phyloP scores from a whole-genome alignment of 176 grass and related monocot genomes.

The Thinopyrum elongatum region DNA sequence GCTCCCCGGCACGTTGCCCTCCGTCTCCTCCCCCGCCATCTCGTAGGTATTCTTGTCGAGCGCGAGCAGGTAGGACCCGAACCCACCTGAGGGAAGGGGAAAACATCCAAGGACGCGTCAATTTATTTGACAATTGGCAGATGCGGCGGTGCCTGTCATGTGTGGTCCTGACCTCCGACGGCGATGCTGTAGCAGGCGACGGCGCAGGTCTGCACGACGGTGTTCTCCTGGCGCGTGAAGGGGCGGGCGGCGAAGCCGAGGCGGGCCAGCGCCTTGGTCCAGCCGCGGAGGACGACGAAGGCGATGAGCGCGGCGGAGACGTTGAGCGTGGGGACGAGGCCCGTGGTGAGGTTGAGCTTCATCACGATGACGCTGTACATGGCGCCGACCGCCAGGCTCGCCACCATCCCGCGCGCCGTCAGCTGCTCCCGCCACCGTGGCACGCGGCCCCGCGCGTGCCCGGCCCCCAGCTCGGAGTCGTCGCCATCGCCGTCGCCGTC shows the following conservation, averaged over 20 bases:
- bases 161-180: constrained; percentile 48
- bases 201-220: constrained; percentile 92
- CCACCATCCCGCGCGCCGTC: constrained; percentile 71
- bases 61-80: constrained; percentile 80
- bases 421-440: constrained; percentile 76
- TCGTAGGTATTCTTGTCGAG: constrained; percentile 93
- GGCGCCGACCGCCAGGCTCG: constrained; percentile 67
- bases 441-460: constrained; percentile 15
- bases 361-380: constrained; percentile 93
- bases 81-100: constrained; percentile 53
- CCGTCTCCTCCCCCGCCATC: constrained; percentile 57
- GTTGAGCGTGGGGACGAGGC: constrained; percentile 90
- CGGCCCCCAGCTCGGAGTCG: constrained; percentile 1
- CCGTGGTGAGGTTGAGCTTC: constrained; percentile 86
- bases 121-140: not conserved
- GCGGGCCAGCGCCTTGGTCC: constrained; percentile 63
- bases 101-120: not conserved
- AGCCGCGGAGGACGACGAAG: constrained; percentile 80
- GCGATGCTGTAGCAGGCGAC: constrained; percentile 96
- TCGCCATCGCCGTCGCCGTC: constrained; percentile 27
- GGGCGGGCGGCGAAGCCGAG: constrained; percentile 49
- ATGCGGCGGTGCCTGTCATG: too few relatives aligned
- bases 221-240: constrained; percentile 96
- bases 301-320: constrained; percentile 91
- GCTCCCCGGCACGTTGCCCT: constrained; percentile 80